A percentile compares a stretch with the other conserved stretches of the same genome.
Evolutionary conservation across 305 asterid species (phyloP).

Genomic region (Fraxinus ornus): DNA sequence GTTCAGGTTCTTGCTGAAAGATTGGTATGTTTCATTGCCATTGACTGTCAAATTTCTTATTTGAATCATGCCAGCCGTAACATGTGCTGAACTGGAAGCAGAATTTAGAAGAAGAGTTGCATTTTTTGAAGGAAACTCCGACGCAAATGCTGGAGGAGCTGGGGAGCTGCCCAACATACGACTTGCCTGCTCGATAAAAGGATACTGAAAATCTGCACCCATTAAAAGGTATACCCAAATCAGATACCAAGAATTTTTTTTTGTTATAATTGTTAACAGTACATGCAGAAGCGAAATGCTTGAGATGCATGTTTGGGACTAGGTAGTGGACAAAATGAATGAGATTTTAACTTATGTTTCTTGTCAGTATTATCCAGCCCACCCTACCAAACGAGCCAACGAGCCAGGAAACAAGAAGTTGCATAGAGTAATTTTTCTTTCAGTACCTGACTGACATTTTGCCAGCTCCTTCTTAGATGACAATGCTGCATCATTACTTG

Average conservation of each 20-base stretch:
- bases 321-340: not conserved
- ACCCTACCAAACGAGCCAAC: not conserved
- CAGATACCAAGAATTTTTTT: too few relatives aligned
- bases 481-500: slow-evolving; percentile 25
- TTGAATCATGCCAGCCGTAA: slow-evolving; percentile 77
- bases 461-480: slow-evolving; percentile 37
- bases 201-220: slow-evolving; percentile 52
- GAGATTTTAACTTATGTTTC: not conserved
- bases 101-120: slow-evolving; percentile 40
- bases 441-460: slow-evolving; percentile 52
- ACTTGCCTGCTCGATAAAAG: slow-evolving; percentile 66
- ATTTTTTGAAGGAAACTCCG: slow-evolving; percentile 74
- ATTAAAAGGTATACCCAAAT: not conserved
- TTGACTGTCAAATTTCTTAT: slow-evolving; percentile 44
- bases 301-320: not conserved
- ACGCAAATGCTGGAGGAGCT: slow-evolving; percentile 85
- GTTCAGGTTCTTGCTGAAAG: slow-evolving; percentile 43
- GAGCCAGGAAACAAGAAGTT: not conserved
- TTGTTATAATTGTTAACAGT: not conserved
- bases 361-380: not conserved
- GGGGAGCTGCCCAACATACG: slow-evolving; percentile 69
- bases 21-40: slow-evolving; percentile 31
- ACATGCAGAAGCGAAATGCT: not conserved
- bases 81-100: slow-evolving; percentile 57
- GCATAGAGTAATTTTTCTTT: not conserved